phyloP scores from a whole-genome alignment of 2,329 filamentous ascomycete species.

The Colletotrichum costaricense region DNA sequence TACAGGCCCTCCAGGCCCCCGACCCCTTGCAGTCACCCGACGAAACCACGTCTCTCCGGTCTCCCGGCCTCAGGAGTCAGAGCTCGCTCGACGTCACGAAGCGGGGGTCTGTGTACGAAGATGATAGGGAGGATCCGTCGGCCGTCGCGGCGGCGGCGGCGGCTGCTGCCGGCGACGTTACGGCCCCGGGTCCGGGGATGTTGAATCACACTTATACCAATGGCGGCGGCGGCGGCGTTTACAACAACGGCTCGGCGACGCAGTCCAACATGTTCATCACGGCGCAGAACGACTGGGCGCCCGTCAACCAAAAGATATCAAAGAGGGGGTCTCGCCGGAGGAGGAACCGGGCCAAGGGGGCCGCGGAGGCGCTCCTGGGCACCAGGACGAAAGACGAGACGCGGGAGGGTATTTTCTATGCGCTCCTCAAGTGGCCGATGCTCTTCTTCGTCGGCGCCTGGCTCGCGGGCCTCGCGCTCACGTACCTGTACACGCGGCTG shows the following conservation, averaged over 20 bases:
- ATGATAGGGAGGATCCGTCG: constrained; percentile 46
- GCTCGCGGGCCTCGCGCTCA: constrained; percentile 77
- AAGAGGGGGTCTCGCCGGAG: constrained; percentile 48
- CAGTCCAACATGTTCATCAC: constrained; percentile 75
- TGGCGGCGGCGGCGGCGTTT: constrained; percentile 5
- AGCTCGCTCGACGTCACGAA: constrained; percentile 56
- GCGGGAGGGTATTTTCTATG: constrained; percentile 91
- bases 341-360: constrained; percentile 52
- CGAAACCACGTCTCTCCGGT: constrained; percentile 53
- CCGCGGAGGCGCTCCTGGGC: constrained; percentile 55
- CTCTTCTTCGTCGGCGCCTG: constrained; percentile 83
- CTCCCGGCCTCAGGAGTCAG: constrained; percentile 52
- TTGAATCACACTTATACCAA: constrained; percentile 19
- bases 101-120: constrained; percentile 47
- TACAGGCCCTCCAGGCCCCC: constrained; percentile 83
- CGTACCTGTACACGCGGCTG: constrained; percentile 83
- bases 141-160: constrained; percentile 52
- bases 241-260: constrained; percentile 37
- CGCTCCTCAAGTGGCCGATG: constrained; percentile 91
- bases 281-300: constrained; percentile 95
- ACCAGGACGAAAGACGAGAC: constrained; percentile 87
- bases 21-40: constrained; percentile 77
- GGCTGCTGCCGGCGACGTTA: constrained; percentile 51
- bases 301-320: constrained; percentile 78
- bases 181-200: constrained; percentile 30